phyloP scores from a whole-genome alignment of 2,329 filamentous ascomycete genomes.

The Lecanicillium sp. region DNA sequence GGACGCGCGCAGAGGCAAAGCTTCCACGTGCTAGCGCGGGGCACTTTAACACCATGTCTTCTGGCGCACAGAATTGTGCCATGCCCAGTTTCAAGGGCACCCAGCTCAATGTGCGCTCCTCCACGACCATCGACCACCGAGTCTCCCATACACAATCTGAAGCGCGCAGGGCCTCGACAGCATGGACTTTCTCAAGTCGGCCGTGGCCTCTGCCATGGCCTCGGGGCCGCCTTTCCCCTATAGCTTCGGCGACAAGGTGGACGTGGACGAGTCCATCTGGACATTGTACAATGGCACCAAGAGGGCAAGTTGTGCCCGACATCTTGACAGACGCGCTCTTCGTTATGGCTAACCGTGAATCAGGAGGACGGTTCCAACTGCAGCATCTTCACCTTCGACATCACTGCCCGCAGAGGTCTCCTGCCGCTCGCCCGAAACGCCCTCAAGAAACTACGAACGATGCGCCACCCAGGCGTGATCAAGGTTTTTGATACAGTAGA shows the following conservation, averaged over 20 bases:
- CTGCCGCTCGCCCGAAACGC: constrained; percentile 89
- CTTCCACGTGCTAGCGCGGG: constrained; percentile 13
- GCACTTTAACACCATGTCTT: constrained; percentile 10
- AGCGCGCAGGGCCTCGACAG: neutral
- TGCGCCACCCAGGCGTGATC: constrained; percentile 90
- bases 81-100: neutral
- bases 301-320: constrained; percentile 51
- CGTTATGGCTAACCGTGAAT: neutral
- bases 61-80: neutral
- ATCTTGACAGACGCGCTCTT: neutral
- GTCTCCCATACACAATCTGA: neutral
- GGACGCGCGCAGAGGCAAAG: no score
- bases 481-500: constrained; percentile 93
- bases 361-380: constrained; percentile 92
- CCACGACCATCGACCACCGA: neutral
- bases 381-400: constrained; percentile 95
- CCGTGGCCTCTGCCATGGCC: constrained; percentile 92
- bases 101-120: neutral
- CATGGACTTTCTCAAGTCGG: constrained; percentile 98
- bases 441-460: constrained; percentile 83
- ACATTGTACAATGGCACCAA: constrained; percentile 91
- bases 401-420: constrained; percentile 70
- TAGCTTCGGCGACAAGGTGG: constrained; percentile 84
- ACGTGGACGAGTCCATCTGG: constrained; percentile 92
- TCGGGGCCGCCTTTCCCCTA: constrained; percentile 93